These are phyloP conservation scores for Penicillium sp. DNA, from an alignment of 2,329 filamentous ascomycete genomes.

Conservation along the genomic window DNA sequence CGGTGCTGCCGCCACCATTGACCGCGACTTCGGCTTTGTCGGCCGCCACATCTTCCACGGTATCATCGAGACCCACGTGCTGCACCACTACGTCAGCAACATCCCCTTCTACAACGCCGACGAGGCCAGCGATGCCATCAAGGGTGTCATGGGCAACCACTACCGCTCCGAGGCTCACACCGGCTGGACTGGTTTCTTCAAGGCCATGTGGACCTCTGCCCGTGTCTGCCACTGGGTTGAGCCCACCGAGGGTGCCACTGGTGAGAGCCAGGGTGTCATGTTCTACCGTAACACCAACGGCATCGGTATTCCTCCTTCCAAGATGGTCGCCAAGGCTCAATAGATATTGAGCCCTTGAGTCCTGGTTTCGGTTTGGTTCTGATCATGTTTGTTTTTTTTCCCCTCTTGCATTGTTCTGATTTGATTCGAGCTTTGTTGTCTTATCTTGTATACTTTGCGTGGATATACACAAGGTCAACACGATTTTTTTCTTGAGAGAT, in stretches of 20 bases:
- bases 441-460: slow-evolving; percentile 1
- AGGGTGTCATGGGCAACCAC: slow-evolving; percentile 90
- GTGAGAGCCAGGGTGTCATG: slow-evolving; percentile 76
- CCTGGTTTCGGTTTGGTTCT: not conserved
- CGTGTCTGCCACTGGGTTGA: slow-evolving; percentile 97
- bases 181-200: slow-evolving; percentile 79
- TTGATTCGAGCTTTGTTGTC: not conserved
- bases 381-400: not conserved
- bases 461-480: not conserved
- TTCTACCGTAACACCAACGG: slow-evolving; percentile 97
- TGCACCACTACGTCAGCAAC: slow-evolving; percentile 94
- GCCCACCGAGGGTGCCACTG: slow-evolving; percentile 76
- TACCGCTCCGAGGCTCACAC: slow-evolving; percentile 80
- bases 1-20: slow-evolving; percentile 91
- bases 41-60: slow-evolving; percentile 88
- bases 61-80: slow-evolving; percentile 95
- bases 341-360: not conserved
- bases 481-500: not conserved
- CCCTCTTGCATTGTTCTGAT: not conserved
- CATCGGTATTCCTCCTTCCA: slow-evolving; percentile 62
- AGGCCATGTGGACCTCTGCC: slow-evolving; percentile 74
- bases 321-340: slow-evolving; percentile 31
- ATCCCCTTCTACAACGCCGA: slow-evolving; percentile 98
- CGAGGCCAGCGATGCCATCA: slow-evolving; percentile 91
- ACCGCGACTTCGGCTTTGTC: slow-evolving; percentile 95